Percentiles rank a stretch among this genome's conserved stretches.
phyloP scores from a whole-genome alignment of 75 land plant genomes.

The Pinus albicaulis region DNA sequence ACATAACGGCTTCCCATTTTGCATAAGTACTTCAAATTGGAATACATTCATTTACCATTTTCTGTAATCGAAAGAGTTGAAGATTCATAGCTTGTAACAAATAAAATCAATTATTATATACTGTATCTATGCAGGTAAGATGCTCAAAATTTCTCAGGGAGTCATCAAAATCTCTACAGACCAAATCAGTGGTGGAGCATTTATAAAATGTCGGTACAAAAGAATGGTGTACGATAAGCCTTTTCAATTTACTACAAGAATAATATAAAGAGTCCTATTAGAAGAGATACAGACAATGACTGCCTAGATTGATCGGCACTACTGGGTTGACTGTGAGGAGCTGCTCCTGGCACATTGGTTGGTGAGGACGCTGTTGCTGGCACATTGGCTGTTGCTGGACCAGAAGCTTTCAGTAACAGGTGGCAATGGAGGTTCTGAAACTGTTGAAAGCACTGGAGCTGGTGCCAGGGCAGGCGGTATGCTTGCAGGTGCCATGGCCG shows the following conservation, averaged over 20 bases:
- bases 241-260: not conserved
- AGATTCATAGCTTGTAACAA: too few species aligned
- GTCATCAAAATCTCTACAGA: not conserved
- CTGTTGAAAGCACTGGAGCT: not conserved
- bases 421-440: not conserved
- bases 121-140: too few species aligned
- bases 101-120: too few species aligned
- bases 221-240: not conserved
- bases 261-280: slow-evolving; percentile 6
- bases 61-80: too few species aligned
- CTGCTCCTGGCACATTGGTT: not conserved
- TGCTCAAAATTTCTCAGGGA: not conserved
- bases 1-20: too few species aligned
- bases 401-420: not conserved
- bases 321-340: not conserved
- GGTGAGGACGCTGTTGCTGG: too few species aligned
- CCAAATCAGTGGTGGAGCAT: not conserved
- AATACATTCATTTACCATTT: too few species aligned
- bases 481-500: too few species aligned
- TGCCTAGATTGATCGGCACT: not conserved
- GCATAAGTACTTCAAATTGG: too few species aligned
- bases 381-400: too few species aligned
- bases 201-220: not conserved
- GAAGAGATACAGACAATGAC: not conserved
- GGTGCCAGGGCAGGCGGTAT: not conserved